Evolutionary conservation across 106 monocot species (phyloP), one percentile per base, ranked within the genome.

Genomic region (Dactylorhiza incarnata): DNA sequence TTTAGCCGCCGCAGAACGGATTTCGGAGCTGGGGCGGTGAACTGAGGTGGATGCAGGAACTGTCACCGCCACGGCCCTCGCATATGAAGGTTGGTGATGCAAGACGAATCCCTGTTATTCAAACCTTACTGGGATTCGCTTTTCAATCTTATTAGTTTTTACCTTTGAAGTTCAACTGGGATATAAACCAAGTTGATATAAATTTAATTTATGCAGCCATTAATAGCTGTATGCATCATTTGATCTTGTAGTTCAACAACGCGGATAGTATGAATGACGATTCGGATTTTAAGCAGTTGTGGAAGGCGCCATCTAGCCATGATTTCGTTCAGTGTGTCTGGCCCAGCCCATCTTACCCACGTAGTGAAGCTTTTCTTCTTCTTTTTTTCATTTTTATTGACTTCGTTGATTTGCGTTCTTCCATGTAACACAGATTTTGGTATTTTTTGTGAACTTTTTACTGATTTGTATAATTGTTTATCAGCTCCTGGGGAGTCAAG

Each of bases 191-290:
- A 37, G 10, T 44, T 43, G 2, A 6, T 12, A 2, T 26, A 19
- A n/a, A 20, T n/a, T n/a, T 16, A 58, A 20, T 58, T 58, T 55
- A 55, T 55, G 17, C 11, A 53, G 53, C 53, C 1, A 45, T 46
- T 71, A 6, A 5, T 26, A 66, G 22, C 11, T 45, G 79, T 87
- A 78, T 77, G 51, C 73, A 81, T 73, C 78, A 68, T 81, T 89
- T 76, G 85, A 78, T 80, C 51, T 49, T 90, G 73, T 88, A 81
- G 84, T 83, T 73, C 83, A 82, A 73, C 84, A 86, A 92, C 86
- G 81, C 88, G 84, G 83, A 72, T 53, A 81, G 69, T 56, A 71
- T 48, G 59, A 73, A 74, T 25, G 77, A 68, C 52, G 17, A 17
- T 5, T 53, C 69, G 45, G 88, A 74, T n/a, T 77, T 81, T 43